phyloP scores from a whole-genome alignment of 1,284 basidiomycete species.

The Golubevia pallescens region DNA sequence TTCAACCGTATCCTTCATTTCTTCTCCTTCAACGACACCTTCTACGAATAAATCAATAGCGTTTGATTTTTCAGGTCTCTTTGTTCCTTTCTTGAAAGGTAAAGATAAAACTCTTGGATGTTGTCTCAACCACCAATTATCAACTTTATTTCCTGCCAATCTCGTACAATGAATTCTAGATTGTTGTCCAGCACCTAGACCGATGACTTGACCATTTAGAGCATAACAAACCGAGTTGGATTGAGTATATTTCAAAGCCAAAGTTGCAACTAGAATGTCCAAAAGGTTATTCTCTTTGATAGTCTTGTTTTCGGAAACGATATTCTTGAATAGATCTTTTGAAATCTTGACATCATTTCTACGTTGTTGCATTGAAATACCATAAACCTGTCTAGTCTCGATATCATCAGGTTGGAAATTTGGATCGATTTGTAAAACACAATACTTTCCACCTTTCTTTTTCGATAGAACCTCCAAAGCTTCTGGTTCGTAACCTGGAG shows the following conservation, averaged over 20 bases:
- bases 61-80: constrained; percentile 97
- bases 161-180: constrained; percentile 99
- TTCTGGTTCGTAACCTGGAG: constrained; percentile 85
- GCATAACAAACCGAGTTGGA: constrained; percentile 99
- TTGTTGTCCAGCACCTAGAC: constrained; percentile 96
- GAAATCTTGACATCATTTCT: constrained; percentile 92
- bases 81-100: constrained; percentile 96
- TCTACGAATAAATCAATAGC: constrained; percentile 96
- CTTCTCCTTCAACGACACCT: constrained; percentile 76
- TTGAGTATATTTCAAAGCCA: constrained; percentile 98
- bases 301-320: constrained; percentile 89
- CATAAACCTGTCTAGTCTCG: constrained; percentile 95
- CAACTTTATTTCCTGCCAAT: constrained; percentile 95
- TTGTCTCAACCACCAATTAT: constrained; percentile 98
- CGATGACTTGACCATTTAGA: constrained; percentile 88
- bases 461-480: constrained; percentile 89
- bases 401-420: constrained; percentile 62
- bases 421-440: constrained; percentile 73
- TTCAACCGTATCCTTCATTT: constrained; percentile 71
- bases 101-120: constrained; percentile 87
- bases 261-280: constrained; percentile 73
- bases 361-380: constrained; percentile 86
- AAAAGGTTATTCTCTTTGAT: constrained; percentile 32
- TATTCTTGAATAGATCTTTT: constrained; percentile 79
- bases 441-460: constrained; percentile 99